Percentiles rank a stretch among this genome's conserved stretches.
These are phyloP conservation scores for Alternaria ethzedia DNA, from an alignment of 2,329 filamentous ascomycete genomes.

Conservation along the genomic window DNA sequence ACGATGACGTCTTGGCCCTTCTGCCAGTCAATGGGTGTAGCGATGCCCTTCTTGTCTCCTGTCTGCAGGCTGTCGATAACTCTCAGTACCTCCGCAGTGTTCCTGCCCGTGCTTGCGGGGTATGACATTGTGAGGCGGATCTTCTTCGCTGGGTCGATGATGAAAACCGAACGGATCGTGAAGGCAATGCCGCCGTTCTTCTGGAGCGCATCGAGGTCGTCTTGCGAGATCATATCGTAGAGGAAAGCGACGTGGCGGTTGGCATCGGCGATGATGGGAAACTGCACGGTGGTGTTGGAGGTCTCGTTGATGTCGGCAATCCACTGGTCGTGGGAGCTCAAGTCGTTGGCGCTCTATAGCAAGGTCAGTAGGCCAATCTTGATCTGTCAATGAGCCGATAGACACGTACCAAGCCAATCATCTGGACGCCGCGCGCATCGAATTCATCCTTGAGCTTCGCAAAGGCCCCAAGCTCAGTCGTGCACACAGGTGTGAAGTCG, in stretches of 20 bases:
- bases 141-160: constrained; percentile 93
- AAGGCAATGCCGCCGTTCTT: constrained; percentile 71
- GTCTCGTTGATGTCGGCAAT: constrained; percentile 74
- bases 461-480: constrained; percentile 92
- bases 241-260: constrained; percentile 56
- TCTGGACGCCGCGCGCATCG: constrained; percentile 83
- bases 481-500: constrained; percentile 95
- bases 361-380: neutral
- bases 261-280: constrained; percentile 59
- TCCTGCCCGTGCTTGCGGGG: constrained; percentile 82
- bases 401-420: constrained; percentile 74
- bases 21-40: constrained; percentile 89
- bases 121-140: constrained; percentile 93
- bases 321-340: constrained; percentile 85
- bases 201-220: constrained; percentile 63
- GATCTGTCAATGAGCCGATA: neutral
- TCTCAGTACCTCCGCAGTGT: constrained; percentile 63
- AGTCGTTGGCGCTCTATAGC: constrained; percentile 73
- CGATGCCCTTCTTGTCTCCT: constrained; percentile 86
- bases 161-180: constrained; percentile 92
- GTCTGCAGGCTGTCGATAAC: constrained; percentile 66
- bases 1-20: constrained; percentile 92
- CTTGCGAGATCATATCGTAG: constrained; percentile 60
- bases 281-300: constrained; percentile 52
- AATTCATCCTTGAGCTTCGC: constrained; percentile 90